Evolutionary conservation across 352 stramenopile genomes (phyloP).

Genomic region (Albugo candida): DNA sequence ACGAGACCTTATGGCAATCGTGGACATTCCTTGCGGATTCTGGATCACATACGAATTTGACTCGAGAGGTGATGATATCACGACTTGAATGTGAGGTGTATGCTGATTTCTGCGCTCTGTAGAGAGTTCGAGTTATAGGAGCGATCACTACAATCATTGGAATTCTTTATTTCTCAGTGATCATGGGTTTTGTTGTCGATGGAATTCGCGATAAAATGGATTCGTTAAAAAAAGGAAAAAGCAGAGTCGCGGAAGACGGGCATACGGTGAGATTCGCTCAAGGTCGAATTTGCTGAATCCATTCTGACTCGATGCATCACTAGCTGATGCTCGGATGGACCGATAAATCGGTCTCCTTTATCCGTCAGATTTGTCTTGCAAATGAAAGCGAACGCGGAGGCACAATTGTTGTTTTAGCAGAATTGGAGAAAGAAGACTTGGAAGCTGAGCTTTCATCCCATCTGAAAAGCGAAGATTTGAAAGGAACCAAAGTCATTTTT

Average conservation of each 20-base stretch:
- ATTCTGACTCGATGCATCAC: background rate
- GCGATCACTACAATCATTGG: conserved; percentile 36
- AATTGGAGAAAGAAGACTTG: conserved; percentile 58
- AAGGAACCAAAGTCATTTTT: conserved; percentile 63
- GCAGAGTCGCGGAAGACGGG: conserved; percentile 47
- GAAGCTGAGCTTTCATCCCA: conserved; percentile 44
- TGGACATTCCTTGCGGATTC: conserved; percentile 46
- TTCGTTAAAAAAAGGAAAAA: conserved; percentile 75
- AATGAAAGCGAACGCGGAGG: conserved; percentile 76
- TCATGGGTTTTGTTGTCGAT: conserved; percentile 80
- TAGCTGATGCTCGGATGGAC: conserved; percentile 75
- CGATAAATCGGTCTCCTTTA: conserved; percentile 71
- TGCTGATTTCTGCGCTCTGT: background rate
- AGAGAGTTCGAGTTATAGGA: conserved; percentile 35
- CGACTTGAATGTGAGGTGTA: background rate
- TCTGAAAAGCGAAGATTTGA: conserved; percentile 31
- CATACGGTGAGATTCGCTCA: conserved; percentile 32
- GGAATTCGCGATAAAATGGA: conserved; percentile 76
- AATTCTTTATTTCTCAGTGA: conserved; percentile 77
- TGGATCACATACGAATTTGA: conserved; percentile 20
- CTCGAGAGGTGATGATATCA: conserved; percentile 14
- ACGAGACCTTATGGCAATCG: conserved; percentile 30
- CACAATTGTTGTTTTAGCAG: conserved; percentile 54
- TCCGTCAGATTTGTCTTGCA: conserved; percentile 68
- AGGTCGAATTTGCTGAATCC: too few relatives aligned